Percentiles rank a stretch among this genome's conserved stretches.
Evolutionary conservation across 768 basidiomycete species (phyloP).

Genomic region (Asterophora parasitica): DNA sequence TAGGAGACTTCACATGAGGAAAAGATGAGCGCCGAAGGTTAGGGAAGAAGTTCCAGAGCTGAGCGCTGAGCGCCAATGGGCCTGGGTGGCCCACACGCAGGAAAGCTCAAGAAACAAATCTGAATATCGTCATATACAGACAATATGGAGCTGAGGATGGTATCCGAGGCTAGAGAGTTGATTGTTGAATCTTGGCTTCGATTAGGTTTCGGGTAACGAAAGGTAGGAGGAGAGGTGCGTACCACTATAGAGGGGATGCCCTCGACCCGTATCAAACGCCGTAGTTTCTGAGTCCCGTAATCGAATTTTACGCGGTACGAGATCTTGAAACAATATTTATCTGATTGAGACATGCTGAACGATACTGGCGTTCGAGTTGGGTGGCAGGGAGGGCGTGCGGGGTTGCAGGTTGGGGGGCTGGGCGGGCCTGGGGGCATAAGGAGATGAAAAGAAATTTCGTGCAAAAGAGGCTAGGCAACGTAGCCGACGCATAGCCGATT

Average conservation of each 20-base stretch:
- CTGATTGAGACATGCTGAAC: no score
- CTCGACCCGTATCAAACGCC: constrained; percentile 85
- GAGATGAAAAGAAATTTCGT: no score
- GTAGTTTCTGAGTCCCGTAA: constrained; percentile 77
- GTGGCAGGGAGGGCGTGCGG: no score
- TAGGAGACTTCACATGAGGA: constrained; percentile 83
- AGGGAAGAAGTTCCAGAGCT: constrained; percentile 95
- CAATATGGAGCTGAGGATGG: no score
- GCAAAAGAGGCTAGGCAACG: no score
- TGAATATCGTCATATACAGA: constrained; percentile 2
- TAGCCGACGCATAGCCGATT: no score
- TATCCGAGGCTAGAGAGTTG: constrained; percentile 80
- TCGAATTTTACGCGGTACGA: constrained; percentile 58
- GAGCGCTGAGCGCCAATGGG: no score
- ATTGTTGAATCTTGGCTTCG: constrained; percentile 58
- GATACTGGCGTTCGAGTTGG: no score
- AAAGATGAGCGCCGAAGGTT: constrained; percentile 92
- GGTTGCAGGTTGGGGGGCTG: no score
- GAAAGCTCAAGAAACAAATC: constrained; percentile 51
- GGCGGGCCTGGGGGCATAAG: no score
- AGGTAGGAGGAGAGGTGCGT: constrained; percentile 4
- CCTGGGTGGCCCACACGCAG: constrained; percentile 97
- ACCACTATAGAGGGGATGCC: constrained; percentile 80
- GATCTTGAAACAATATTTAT: constrained; percentile 62
- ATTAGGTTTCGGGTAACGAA: neutral